phyloP scores from a whole-genome alignment of 768 basidiomycete species.

The Leucosporidium yakuticum region DNA sequence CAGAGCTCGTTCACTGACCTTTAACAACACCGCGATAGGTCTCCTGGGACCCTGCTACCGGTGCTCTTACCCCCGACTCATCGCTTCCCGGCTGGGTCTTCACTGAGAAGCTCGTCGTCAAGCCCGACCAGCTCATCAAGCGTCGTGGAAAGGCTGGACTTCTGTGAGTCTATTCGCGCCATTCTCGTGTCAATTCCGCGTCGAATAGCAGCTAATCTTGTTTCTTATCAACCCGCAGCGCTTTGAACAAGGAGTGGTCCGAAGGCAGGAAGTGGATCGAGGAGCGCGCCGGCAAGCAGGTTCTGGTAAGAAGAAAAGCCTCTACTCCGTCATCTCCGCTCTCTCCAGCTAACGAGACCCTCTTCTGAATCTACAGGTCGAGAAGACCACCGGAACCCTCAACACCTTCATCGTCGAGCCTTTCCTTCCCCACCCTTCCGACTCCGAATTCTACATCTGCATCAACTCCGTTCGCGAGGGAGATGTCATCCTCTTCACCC shows the following conservation, averaged over 20 bases:
- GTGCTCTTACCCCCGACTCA: constrained; percentile 55
- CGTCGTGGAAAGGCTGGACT: constrained; percentile 97
- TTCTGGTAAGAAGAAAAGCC: constrained; percentile 57
- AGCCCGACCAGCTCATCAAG: constrained; percentile 99
- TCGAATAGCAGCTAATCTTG: not conserved
- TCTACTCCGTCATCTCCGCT: constrained; percentile 32
- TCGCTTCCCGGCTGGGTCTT: constrained; percentile 73
- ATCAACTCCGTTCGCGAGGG: constrained; percentile 92
- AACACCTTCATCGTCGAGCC: constrained; percentile 98
- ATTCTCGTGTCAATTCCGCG: not conserved
- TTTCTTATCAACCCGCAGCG: constrained; percentile 35
- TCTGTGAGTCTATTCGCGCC: constrained; percentile 44
- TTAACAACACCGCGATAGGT: constrained; percentile 46
- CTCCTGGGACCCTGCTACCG: constrained; percentile 70
- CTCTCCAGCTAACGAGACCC: constrained; percentile 14
- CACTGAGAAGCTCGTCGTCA: constrained; percentile 78
- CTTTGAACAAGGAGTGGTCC: constrained; percentile 86
- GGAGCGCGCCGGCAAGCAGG: constrained; percentile 82
- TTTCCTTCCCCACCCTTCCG: constrained; percentile 90
- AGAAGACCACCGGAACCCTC: constrained; percentile 85
- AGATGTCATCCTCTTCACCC: constrained; percentile 95
- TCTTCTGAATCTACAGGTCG: constrained; percentile 53
- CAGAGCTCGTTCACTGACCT: no score
- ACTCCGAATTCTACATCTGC: constrained; percentile 97
- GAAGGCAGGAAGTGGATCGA: constrained; percentile 82